These are phyloP conservation scores for Psidium guajava DNA, from an alignment of 345 rosid genomes.

Conservation along the genomic window DNA sequence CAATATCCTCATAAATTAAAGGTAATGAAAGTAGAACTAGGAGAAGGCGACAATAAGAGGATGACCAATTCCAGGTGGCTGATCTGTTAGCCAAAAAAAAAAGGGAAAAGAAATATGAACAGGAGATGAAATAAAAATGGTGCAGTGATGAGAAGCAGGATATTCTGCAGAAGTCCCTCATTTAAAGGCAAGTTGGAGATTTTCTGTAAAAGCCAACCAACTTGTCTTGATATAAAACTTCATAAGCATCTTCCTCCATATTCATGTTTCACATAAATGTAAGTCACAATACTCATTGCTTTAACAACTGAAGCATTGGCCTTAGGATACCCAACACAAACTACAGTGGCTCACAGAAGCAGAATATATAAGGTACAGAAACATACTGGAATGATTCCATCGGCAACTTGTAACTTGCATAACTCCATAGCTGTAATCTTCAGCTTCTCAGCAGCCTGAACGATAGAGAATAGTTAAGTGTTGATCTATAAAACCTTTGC, in stretches of 20 bases:
- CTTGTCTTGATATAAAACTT: background rate
- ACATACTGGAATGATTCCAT: slow-evolving; percentile 77
- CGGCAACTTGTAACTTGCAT: slow-evolving; percentile 66
- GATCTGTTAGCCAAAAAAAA: background rate
- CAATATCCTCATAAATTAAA: background rate
- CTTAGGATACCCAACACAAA: background rate
- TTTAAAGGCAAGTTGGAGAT: background rate
- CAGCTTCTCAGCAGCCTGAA: slow-evolving; percentile 91
- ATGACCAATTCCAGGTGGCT: background rate
- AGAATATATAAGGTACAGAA: background rate
- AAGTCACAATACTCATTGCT: background rate
- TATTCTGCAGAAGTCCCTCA: background rate
- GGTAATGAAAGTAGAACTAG: background rate
- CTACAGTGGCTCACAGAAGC: background rate
- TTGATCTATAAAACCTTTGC: background rate
- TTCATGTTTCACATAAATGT: background rate
- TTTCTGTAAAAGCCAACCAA: background rate
- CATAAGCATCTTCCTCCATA: background rate
- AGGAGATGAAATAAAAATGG: background rate
- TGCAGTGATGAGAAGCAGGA: background rate
- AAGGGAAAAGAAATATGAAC: background rate
- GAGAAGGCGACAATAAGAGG: background rate
- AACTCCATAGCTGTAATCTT: slow-evolving; percentile 74
- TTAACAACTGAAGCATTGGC: background rate
- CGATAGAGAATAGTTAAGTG: background rate